Evolutionary conservation across 2,329 filamentous ascomycete genomes (phyloP), one percentile per base, ranked within the genome.

Genomic region (Emergomyces pasteurianus): DNA sequence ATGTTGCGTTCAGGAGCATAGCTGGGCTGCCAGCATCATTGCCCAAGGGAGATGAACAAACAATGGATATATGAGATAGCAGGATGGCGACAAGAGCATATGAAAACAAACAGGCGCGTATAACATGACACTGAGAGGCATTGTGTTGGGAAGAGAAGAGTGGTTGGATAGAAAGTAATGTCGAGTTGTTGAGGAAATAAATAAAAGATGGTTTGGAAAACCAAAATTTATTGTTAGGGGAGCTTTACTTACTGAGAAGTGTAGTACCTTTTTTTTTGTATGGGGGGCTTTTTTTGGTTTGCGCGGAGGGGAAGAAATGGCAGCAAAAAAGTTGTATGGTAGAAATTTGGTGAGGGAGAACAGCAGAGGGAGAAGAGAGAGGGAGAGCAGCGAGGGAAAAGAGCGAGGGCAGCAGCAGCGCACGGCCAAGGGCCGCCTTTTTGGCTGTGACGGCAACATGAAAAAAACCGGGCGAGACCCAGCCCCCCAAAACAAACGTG

Each of bases 181-280:
- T 60, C 28, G 43, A 53, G 40, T 58, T 46, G 59, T 38, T 54
- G 56, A 40, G 60, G 63, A 61, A 31, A 47, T 52, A 56, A 54
- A 42, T 31, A 46, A 63, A 63, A 52, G 55, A 59, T 60, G 59
- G 62, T 57, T 55, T 57, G 61, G 53, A 58, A 64, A 63, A 65
- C 65, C 63, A 67, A 66, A 66, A 62, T 43, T 67, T 70, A 68
- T 67, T 66, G 69, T 67, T 66, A 70, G 69, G 67, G 49, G 49
- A n/a, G 5, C 69, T 69, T 71, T 67, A 74, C 72, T 69, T 67
- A 68, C 66, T 65, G 67, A 69, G 68, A 70, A 64, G 61, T 70
- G 68, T 65, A 71, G 70, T 73, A 74, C 70, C 67, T 68, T 40
- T 67, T 36, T 71, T 74, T 68, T 71, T 73, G 72, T 71, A 71